Base-by-base conservation (phyloP, 2,329 filamentous ascomycete species). In the Aspergillus fructus region DNA sequence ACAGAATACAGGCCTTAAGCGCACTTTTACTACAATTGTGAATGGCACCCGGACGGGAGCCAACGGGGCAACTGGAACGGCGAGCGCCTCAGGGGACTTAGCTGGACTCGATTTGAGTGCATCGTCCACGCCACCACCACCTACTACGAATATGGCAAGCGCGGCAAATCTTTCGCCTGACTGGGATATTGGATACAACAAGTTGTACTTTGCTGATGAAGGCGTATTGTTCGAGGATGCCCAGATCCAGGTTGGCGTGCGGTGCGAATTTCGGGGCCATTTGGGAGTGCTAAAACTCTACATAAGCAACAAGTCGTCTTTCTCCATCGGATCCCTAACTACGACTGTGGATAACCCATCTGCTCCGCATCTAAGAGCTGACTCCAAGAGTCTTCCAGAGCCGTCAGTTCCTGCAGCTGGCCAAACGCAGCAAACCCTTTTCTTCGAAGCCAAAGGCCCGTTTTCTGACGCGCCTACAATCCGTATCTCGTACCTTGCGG, bases 241-340 rank as follows among this genome's bases (percentile, higher is more conserved):
- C 0, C 94, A 99, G 75, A 85, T 99, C 53, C 93, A 99, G 71
- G 83, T 99, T 41, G 94, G 94, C 33, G 78, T 97, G 52, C 88
- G 94, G 37, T 96, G 92, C 9, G 94, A 99, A 76, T 99, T 97
- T 72, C 89, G 94, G 59, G 90, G 88, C n/a, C 91, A 96, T 71
- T 89, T 97, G 79, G 94, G 94, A 42, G 96, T 94, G 68, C 80
- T 99, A 61, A 97, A 99, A 67, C 79, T 96, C 51, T 99, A 97
- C 75, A 96, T 97, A 73, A 90, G 88, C 60, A 99, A 99, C 81
- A 96, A 96, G 78, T 92, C 91, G 1, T 87, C 91, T 0, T 88
- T 89, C 39, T 78, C 89, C 0, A 89, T 99, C 67, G 89, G 87
- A 53, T 96, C 93, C 0, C 96, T 99, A 71, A 97, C 94, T 0